Evolutionary conservation across 2,329 filamentous ascomycete genomes (phyloP), one percentile per base, ranked within the genome.

Genomic region (Nakataea oryzae): DNA sequence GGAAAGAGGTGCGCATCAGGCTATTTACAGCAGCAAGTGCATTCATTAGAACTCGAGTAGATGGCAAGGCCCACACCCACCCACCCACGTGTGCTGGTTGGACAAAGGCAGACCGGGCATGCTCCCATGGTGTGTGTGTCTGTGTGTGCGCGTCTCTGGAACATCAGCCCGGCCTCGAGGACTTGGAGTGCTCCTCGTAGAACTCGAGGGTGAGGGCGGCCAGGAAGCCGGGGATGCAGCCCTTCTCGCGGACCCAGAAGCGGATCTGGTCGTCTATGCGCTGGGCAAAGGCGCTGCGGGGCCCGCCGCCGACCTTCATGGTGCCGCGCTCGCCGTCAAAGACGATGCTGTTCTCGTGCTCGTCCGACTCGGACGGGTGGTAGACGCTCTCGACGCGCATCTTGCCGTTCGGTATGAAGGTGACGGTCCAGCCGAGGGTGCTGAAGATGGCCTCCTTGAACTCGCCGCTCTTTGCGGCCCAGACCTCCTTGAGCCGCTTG

Each of bases 301-400:
- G 90, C 0, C 95, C 95, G 1, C 95, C 95, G 41, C 88, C 90
- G 63, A 99, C 90, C 81, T 99, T 99, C 95, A 99, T 99, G 1
- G 93, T 97, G 9, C 93, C 95, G 63, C 89, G 87, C 76, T 97
- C 92, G 60, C 92, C 92, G 74, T 96, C 92, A 73, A 97, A 97
- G 0, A 96, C 86, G 64, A 89, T 87, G 63, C 82, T 86, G 67
- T 88, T 87, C 73, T 88, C 86, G 72, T 91, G 85, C 70, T 89
- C 86, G 62, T 89, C 85, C 71, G 73, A 85, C 76, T 64, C 74
- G 2, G 84, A 87, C 0, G 92, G 88, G 71, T 89, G 90, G 71
- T 93, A 96, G 66, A 93, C 89, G 64, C 84, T 89, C 62, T 93
- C 96, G 27, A 97, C 91, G 34, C 91, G 88, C 75, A 97, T 96